Base-by-base conservation (phyloP, 2,329 filamentous ascomycete species). In the Aspergillus pseudoglaucus region DNA sequence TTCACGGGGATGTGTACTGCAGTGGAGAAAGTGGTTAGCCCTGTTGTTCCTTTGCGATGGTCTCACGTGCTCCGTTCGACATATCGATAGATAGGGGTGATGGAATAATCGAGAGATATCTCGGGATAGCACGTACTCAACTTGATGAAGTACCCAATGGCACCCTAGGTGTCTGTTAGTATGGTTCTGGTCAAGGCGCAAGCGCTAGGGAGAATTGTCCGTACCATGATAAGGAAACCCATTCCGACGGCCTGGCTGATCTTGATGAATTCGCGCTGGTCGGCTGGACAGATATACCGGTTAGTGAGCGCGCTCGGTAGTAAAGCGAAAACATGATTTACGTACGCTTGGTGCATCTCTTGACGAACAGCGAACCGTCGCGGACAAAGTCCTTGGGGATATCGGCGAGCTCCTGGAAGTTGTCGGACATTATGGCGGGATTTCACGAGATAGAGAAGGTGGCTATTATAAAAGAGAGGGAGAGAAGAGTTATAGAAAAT, bases 121-220 rank as follows among this genome's bases (percentile, higher is more conserved):
- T 20, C 3, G 25, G 47, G 37, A 44, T 37, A 40, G 15, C 20
- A 69, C 75, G 54, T 61, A 80, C 78, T 80, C 65, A 81, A 66
- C 69, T 81, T 81, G 55, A 81, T 77, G 47, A 81, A 72, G 65
- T 81, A 81, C 51, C 78, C 78, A 57, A 80, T 81, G 44, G 76
- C 74, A 54, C 76, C 76, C 65, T 65, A 50, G 39, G 22, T 37
- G 40, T 45, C 44, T 41, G 48, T 53, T 46, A 54, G 51, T 41
- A 40, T 47, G 44, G 45, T 30, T 27, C 33, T 38, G 12, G n/a
- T 12, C 40, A 35, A 12, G 17, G 47, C 14, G 23, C 7, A 27
- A 38, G 37, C 4, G 14, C n/a, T 30, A 17, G 17, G 32, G 15
- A 5, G 10, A 33, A 46, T 14, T 9, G 17, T 9, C 45, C 51